Evolutionary conservation across 208 protist genomes (phyloP), one percentile per base, ranked within the genome.

Genomic region (Leishmania martiniquensis): DNA sequence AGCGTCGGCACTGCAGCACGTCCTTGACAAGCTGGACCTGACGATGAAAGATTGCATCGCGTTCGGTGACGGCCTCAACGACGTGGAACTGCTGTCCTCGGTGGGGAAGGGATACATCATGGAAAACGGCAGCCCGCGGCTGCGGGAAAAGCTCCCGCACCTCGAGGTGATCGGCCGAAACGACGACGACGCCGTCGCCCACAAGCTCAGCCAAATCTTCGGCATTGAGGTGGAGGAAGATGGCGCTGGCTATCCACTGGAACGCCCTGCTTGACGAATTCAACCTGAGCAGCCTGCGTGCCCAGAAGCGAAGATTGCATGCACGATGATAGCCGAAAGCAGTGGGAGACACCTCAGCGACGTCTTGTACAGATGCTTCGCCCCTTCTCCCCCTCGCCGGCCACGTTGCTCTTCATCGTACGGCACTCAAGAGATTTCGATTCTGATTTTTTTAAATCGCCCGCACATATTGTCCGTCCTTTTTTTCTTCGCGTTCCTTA

Each of bases 21-120:
- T 96, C 37, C 80, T 87, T 4, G 85, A 82, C 32, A 67, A 89
- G 59, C 76, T 94, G 13, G 75, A 85, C 37, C 66, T 93, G 60
- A 85, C 66, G n/a, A 79, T 87, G 72, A 34, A 69, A 2, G 88
- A 96, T 75, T 89, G 81, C 72, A 87, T 94, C 74, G 87, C 88
- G 13, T 93, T 96, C 78, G 92, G 92, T 37, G 87, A 96, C 57
- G 86, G 88, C 25, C 63, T 94, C 72, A 96, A 94, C 73, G 92
- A 96, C 63, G 76, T 77, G 54, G 86, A 92, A 72, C 90, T 96
- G 82, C 82, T 96, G 22, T 52, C 68, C 25, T 79, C 60, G 0
- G 89, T 89, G 2, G 88, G 88, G 7, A 96, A 94, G 65, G 92
- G 87, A 6, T 94, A 77, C 72, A 80, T 96, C 25, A 96, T 96